A percentile compares a stretch with the other conserved stretches of the same genome.
phyloP scores from a whole-genome alignment of 495 filamentous ascomycete species.

The Xylaria grammica region DNA sequence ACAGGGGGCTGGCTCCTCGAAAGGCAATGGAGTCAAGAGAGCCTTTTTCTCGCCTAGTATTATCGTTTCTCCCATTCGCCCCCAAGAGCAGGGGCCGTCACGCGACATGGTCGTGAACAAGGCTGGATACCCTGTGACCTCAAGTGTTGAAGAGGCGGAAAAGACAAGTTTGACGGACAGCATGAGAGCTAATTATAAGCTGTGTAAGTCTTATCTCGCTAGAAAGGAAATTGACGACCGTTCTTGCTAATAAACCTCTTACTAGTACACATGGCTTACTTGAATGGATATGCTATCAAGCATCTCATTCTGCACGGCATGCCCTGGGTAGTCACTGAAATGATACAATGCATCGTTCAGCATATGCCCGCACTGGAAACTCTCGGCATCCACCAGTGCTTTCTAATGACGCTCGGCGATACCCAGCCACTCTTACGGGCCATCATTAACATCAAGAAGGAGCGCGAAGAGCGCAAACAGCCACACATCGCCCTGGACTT shows the following conservation, averaged over 20 bases:
- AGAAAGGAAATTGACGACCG: neutral
- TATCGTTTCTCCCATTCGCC: conserved; percentile 10
- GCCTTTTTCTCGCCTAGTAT: neutral
- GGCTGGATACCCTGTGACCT: conserved; percentile 7
- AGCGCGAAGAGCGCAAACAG: neutral
- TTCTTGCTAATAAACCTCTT: conserved; percentile 16
- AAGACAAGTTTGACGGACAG: neutral
- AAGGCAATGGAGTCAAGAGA: neutral
- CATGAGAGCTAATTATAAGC: conserved; percentile 19
- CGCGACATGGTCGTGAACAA: neutral
- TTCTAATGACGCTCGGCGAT: conserved; percentile 30
- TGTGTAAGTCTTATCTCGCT: conserved; percentile 13
- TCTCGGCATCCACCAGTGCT: conserved; percentile 34
- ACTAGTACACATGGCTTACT: conserved; percentile 22
- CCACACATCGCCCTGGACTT: conserved; percentile 25
- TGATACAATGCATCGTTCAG: conserved; percentile 2
- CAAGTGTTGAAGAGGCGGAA: neutral
- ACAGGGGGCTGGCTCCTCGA: too few species aligned
- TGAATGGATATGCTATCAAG: conserved; percentile 22
- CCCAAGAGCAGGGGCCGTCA: neutral
- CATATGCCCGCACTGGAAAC: conserved; percentile 13
- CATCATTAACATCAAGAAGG: conserved; percentile 20
- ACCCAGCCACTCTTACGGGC: conserved; percentile 16
- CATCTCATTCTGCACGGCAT: conserved; percentile 23
- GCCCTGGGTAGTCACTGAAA: neutral